A percentile compares a stretch with the other conserved stretches of the same genome.
Conservation (phyloP, 2,329 filamentous ascomycete species). For the Fusarium buxicola region DNA sequence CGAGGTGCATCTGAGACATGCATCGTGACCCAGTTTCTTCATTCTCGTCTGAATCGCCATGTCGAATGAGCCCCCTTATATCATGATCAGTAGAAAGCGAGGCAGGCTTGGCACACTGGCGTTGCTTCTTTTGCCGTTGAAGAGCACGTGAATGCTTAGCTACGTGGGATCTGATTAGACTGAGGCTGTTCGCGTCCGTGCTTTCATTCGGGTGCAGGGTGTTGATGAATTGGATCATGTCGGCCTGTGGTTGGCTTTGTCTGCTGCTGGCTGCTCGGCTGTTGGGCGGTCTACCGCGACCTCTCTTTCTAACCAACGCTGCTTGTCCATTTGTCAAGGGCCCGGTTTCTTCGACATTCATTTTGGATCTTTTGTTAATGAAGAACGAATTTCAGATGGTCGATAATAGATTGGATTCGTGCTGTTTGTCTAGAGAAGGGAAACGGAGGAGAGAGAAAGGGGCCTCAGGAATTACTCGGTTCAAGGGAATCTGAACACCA, state of each 20-base stretch:
- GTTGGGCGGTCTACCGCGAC: slow-evolving; percentile 8
- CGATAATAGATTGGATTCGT: too few species aligned
- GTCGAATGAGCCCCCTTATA: not conserved
- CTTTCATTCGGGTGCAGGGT: not conserved
- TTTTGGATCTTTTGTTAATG: too few species aligned
- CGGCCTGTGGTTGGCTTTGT: not conserved
- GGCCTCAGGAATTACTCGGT: too few species aligned
- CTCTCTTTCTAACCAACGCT: not conserved
- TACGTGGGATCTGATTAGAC: slow-evolving; percentile 14
- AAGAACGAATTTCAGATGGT: too few species aligned
- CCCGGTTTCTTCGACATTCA: not conserved
- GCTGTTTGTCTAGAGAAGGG: too few species aligned
- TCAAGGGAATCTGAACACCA: too few species aligned
- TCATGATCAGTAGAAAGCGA: not conserved
- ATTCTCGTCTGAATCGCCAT: too few species aligned
- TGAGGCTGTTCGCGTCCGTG: slow-evolving; percentile 1
- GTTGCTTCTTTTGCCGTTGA: not conserved
- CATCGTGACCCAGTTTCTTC: not conserved
- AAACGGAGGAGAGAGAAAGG: too few species aligned
- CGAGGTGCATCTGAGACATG: too few species aligned
- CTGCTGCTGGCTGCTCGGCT: not conserved
- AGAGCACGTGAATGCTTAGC: slow-evolving; percentile 1
- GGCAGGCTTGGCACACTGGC: not conserved
- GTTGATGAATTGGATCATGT: slow-evolving; percentile 14
- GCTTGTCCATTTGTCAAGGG: not conserved